phyloP scores from a whole-genome alignment of 352 stramenopile genomes.

The Aphanomyces euteiches region DNA sequence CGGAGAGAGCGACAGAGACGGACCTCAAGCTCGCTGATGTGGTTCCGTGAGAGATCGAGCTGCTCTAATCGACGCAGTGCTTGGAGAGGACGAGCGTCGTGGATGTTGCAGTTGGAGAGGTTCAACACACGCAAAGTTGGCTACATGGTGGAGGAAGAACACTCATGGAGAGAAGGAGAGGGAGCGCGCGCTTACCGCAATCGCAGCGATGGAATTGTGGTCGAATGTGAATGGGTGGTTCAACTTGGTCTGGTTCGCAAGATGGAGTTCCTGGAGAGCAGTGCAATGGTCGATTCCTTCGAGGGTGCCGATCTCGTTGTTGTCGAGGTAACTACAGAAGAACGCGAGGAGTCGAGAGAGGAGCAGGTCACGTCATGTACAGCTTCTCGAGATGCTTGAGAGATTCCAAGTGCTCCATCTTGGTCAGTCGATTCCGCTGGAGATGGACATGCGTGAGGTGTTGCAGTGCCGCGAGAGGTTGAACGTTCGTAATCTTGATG shows the following conservation, averaged over 20 bases:
- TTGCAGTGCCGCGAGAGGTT: constrained; percentile 45
- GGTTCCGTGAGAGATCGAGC: constrained; percentile 65
- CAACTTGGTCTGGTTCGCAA: constrained; percentile 55
- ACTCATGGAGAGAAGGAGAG: not conserved
- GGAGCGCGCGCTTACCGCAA: constrained; percentile 38
- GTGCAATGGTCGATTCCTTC: constrained; percentile 47
- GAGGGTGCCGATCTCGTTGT: constrained; percentile 55
- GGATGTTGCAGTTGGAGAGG: constrained; percentile 56
- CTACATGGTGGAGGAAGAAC: constrained; percentile 31
- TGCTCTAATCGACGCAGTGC: constrained; percentile 47
- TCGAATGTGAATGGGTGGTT: constrained; percentile 48
- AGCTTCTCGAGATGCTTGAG: constrained; percentile 60
- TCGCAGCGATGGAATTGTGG: constrained; percentile 38
- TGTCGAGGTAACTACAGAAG: constrained; percentile 42
- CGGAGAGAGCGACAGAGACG: too few relatives aligned
- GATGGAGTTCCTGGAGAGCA: constrained; percentile 57
- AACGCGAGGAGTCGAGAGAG: not conserved
- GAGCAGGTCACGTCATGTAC: constrained; percentile 23
- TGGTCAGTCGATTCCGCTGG: constrained; percentile 59
- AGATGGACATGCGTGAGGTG: constrained; percentile 70
- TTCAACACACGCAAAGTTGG: constrained; percentile 54
- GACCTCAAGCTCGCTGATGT: constrained; percentile 52
- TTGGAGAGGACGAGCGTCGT: constrained; percentile 33
- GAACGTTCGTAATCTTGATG: constrained; percentile 56
- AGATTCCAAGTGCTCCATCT: constrained; percentile 47